Evolutionary conservation across 768 basidiomycete species (phyloP).

Genomic region (Suillus placidus): DNA sequence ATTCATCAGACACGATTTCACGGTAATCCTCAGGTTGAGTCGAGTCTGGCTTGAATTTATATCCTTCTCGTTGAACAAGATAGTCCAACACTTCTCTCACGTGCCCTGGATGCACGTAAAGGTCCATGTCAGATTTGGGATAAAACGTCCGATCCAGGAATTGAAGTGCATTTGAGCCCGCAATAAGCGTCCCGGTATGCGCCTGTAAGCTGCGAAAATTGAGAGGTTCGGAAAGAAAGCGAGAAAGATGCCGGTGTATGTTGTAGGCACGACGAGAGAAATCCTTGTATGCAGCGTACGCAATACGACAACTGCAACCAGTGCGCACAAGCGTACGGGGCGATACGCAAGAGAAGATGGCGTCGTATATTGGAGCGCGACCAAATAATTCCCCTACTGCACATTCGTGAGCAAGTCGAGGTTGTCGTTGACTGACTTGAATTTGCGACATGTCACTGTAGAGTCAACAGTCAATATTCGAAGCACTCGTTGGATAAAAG

Average conservation of each 20-base stretch:
- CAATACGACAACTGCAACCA: slow-evolving; percentile 21
- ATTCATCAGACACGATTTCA: slow-evolving; percentile 14
- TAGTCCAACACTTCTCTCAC: slow-evolving; percentile 33
- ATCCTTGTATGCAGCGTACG: slow-evolving; percentile 13
- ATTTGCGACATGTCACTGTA: neutral
- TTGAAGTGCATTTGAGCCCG: slow-evolving; percentile 52
- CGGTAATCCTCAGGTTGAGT: slow-evolving; percentile 22
- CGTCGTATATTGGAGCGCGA: slow-evolving; percentile 13
- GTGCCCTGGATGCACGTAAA: slow-evolving; percentile 39
- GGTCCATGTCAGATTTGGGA: slow-evolving; percentile 47
- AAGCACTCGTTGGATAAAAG: neutral
- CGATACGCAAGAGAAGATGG: slow-evolving; percentile 17
- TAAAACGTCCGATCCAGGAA: slow-evolving; percentile 47
- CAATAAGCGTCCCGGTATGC: slow-evolving; percentile 44
- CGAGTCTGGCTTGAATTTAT: slow-evolving; percentile 24
- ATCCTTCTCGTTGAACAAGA: slow-evolving; percentile 31
- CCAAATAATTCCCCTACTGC: slow-evolving; percentile 8
- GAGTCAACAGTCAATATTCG: neutral
- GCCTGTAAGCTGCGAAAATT: slow-evolving; percentile 44
- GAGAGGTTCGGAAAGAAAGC: slow-evolving; percentile 33
- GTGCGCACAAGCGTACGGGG: slow-evolving; percentile 23
- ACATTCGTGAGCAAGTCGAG: slow-evolving; percentile 1
- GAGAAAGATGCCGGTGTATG: slow-evolving; percentile 33
- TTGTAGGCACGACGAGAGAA: slow-evolving; percentile 29
- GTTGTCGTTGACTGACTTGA: neutral